Evolutionary conservation across 768 basidiomycete species (phyloP).

Genomic region (Sporobolomyces phaffii): DNA sequence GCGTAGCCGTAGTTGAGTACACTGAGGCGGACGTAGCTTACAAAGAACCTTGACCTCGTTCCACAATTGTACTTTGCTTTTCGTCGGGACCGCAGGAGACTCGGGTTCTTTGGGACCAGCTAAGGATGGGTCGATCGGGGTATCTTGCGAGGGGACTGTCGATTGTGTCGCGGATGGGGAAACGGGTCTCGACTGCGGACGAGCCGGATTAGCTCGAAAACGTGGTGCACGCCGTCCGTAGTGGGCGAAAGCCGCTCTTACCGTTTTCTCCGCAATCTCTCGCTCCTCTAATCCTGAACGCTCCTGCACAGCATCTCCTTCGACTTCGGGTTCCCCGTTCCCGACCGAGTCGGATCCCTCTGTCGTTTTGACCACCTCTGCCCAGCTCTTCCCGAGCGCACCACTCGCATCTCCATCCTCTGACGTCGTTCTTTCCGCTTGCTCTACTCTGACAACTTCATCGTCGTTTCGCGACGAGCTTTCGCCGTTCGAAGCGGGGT

Average conservation of each 20-base stretch:
- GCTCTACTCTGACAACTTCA: not conserved
- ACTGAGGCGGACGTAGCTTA: slow-evolving; percentile 47
- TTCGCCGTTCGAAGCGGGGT: not conserved
- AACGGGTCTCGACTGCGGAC: too few species aligned
- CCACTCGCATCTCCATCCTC: not conserved
- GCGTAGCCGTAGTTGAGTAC: too few species aligned
- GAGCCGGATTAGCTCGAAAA: too few species aligned
- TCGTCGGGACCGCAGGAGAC: slow-evolving; percentile 39
- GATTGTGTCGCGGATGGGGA: too few species aligned
- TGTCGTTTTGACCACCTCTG: slow-evolving; percentile 13
- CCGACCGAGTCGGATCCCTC: not conserved
- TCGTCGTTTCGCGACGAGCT: not conserved
- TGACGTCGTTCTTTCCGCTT: not conserved
- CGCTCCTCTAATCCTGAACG: too few species aligned
- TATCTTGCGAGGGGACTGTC: too few species aligned
- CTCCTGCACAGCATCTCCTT: not conserved
- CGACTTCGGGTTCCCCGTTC: not conserved
- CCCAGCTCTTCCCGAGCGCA: slow-evolving; percentile 34
- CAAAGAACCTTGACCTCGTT: slow-evolving; percentile 84
- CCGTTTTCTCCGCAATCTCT: not conserved
- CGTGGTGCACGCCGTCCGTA: too few species aligned
- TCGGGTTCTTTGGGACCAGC: slow-evolving; percentile 33
- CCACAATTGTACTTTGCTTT: slow-evolving; percentile 81
- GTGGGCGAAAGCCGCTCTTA: too few species aligned
- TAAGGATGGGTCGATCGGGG: slow-evolving; percentile 42